Evolutionary conservation across 169 alveolate species (phyloP), one percentile per base, ranked within the genome.

Genomic region (Plasmodium coatneyi): DNA sequence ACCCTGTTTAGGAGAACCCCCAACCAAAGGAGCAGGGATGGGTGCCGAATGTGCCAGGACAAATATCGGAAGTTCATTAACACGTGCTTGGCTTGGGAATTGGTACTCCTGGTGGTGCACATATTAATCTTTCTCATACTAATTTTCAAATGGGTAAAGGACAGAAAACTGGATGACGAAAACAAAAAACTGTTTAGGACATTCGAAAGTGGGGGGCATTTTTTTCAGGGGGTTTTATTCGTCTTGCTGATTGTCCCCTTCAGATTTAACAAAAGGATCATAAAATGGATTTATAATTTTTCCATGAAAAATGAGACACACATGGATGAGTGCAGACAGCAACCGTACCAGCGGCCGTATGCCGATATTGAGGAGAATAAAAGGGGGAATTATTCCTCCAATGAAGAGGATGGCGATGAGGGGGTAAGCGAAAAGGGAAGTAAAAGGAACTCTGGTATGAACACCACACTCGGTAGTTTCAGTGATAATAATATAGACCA

Each of bases 211-310:
- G 49, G 46, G n/a, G 86, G 93, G 7, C 93, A 86, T 86, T 74
- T 86, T 36, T 19, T 52, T 41, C 93, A 86, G 41, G 93, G 93
- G 3, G 1, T 86, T n/a, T 5, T 28, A 22, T 86, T 86, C 80
- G 86, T 86, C 41, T 25, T 86, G 43, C 49, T 86, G 5, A 49
- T 70, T 43, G 93, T 86, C 6, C 93, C 93, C 22, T 86, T 86
- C 43, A 32, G 36, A 49, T 86, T 86, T 76, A 86, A 71, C 43
- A 52, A 86, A 28, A 74, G 25, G 66, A 46, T 86, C 16, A 56
- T 54, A 16, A 86, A 74, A 16, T 86, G 22, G 32, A 34, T 86
- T 36, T 54, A 36, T 43, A 41, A 86, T 10, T 6, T 12, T n/a
- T 54, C 25, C 30, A 52, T 28, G n/a, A 41, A 86, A 30, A 83